These are phyloP conservation scores for Moringa oleifera DNA, from an alignment of 345 rosid genomes.

Conservation along the genomic window DNA sequence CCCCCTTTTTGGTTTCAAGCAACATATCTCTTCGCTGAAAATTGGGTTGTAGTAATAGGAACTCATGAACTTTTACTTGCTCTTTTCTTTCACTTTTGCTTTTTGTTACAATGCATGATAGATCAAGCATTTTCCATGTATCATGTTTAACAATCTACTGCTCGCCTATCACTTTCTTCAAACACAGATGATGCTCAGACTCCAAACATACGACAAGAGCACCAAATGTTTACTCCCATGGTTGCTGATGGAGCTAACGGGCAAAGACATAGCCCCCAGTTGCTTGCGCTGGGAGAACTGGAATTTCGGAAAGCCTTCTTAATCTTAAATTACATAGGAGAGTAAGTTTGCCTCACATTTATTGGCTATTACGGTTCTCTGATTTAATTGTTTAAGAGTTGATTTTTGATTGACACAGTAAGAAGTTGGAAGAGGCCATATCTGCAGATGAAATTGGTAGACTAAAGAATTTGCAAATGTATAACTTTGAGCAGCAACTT, in stretches of 20 bases:
- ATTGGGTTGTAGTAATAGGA: too few relatives aligned
- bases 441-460: slow-evolving; percentile 34
- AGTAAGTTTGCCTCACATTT: slow-evolving; percentile 30
- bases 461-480: slow-evolving; percentile 40
- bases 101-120: too few relatives aligned
- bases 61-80: too few relatives aligned
- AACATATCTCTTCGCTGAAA: too few relatives aligned
- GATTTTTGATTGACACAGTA: slow-evolving; percentile 18
- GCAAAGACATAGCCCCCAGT: slow-evolving; percentile 21
- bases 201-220: neutral
- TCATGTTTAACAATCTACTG: too few relatives aligned
- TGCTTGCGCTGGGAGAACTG: slow-evolving; percentile 48
- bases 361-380: too few relatives aligned
- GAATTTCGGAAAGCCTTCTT: slow-evolving; percentile 63
- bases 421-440: slow-evolving; percentile 26
- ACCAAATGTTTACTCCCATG: too few relatives aligned
- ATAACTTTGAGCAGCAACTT: slow-evolving; percentile 37
- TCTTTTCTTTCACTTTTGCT: too few relatives aligned
- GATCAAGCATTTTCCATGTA: too few relatives aligned
- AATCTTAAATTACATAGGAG: slow-evolving; percentile 50
- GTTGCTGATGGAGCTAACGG: neutral
- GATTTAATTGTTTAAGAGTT: too few relatives aligned
- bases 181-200: neutral
- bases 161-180: neutral
- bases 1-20: too few relatives aligned